phyloP scores from a whole-genome alignment of 2,329 filamentous ascomycete species.

The Fusarium sp. region DNA sequence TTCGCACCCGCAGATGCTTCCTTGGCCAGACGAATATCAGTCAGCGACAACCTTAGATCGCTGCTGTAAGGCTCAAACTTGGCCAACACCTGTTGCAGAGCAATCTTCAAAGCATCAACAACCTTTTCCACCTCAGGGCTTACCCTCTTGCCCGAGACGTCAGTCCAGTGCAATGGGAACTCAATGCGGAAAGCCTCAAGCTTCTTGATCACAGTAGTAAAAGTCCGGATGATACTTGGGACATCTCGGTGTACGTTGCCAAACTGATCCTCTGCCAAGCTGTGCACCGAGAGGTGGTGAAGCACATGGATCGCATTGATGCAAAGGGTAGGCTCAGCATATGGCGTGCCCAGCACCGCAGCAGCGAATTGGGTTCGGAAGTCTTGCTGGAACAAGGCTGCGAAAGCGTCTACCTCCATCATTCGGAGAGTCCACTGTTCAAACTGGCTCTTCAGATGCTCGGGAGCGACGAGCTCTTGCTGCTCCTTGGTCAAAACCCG shows the following conservation, averaged over 20 bases:
- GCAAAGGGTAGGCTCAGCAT: conserved; percentile 78
- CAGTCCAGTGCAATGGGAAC: conserved; percentile 83
- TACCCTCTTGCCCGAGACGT: conserved; percentile 71
- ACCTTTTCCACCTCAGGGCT: conserved; percentile 80
- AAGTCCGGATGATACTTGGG: conserved; percentile 78
- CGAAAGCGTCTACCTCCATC: conserved; percentile 68
- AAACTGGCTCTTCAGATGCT: conserved; percentile 65
- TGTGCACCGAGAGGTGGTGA: conserved; percentile 78
- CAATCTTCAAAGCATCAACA: conserved; percentile 73
- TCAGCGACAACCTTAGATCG: conserved; percentile 77
- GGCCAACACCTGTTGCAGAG: conserved; percentile 75
- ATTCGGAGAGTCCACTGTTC: conserved; percentile 63
- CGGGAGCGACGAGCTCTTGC: conserved; percentile 66
- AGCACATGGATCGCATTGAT: conserved; percentile 81
- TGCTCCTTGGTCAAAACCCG: conserved; percentile 68
- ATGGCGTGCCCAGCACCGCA: conserved; percentile 81
- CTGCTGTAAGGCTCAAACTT: conserved; percentile 82
- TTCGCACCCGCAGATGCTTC: conserved; percentile 67
- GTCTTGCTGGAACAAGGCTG: conserved; percentile 78
- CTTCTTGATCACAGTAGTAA: conserved; percentile 78
- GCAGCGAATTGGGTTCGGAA: conserved; percentile 76
- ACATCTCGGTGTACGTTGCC: conserved; percentile 91
- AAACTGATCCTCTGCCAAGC: conserved; percentile 84
- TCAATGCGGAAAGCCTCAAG: conserved; percentile 76
- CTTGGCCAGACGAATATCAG: conserved; percentile 81